phyloP scores from a whole-genome alignment of 177 flowering plant species.

The Vitis hybrid region DNA sequence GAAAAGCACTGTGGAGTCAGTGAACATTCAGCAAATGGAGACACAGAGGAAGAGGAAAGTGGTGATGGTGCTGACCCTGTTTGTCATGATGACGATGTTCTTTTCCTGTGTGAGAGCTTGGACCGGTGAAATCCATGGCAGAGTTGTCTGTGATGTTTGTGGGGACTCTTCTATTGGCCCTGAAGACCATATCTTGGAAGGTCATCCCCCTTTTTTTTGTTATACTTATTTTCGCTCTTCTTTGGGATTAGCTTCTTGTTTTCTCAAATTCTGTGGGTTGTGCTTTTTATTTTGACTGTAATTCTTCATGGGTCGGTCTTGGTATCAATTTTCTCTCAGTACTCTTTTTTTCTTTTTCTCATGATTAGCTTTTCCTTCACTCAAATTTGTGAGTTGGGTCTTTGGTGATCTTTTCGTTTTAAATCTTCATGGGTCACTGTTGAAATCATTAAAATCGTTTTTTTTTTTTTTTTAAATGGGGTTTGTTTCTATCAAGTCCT shows the following conservation, averaged over 20 bases:
- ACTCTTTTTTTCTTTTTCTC: not conserved
- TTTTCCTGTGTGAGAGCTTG: conserved; percentile 40
- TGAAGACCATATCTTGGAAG: conserved; percentile 90
- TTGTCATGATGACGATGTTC: conserved; percentile 5
- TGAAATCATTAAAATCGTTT: not conserved
- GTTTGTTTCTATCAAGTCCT: not conserved
- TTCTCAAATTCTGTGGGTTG: too few relatives aligned
- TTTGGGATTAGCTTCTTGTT: not conserved
- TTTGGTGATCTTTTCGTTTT: too few relatives aligned
- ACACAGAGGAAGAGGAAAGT: conserved; percentile 3
- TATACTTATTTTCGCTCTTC: not conserved
- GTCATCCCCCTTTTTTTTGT: conserved; percentile 19
- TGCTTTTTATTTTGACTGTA: too few relatives aligned
- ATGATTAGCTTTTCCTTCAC: not conserved
- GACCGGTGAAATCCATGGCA: conserved; percentile 96
- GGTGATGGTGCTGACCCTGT: conserved; percentile 12
- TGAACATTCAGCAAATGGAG: conserved; percentile 14
- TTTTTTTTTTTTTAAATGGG: not conserved
- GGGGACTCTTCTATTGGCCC: conserved; percentile 87
- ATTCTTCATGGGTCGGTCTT: not conserved
- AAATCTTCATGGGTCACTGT: too few relatives aligned
- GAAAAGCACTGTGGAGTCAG: not conserved
- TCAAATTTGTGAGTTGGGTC: not conserved
- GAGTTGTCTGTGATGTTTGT: conserved; percentile 95
- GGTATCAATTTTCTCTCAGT: not conserved